Evolutionary conservation across 768 basidiomycete genomes (phyloP).

Genomic region (Russula compacta): DNA sequence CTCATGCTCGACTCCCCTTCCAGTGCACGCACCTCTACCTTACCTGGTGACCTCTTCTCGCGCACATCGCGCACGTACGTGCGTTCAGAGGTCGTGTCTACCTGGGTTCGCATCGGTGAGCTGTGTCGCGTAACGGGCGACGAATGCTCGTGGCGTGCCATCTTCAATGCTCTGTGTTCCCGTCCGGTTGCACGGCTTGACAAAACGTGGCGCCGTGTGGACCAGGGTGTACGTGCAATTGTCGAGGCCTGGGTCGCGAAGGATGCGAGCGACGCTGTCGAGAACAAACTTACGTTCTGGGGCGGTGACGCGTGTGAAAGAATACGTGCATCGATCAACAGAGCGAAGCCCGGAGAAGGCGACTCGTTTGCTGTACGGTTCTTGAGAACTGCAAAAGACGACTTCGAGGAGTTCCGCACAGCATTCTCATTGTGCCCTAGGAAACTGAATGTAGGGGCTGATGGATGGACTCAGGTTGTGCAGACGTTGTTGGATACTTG

Average conservation of each 20-base stretch:
- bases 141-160: constrained; percentile 72
- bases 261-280: constrained; percentile 32
- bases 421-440: constrained; percentile 18
- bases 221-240: constrained; percentile 43
- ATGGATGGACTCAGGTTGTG: constrained; percentile 29
- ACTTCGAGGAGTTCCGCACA: constrained; percentile 19
- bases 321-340: constrained; percentile 27
- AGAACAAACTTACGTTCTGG: constrained; percentile 51
- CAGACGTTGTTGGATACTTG: constrained; percentile 47
- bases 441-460: constrained; percentile 9
- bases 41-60: constrained; percentile 24
- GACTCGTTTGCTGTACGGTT: constrained; percentile 38
- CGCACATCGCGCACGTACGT: constrained; percentile 53
- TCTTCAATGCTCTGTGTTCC: constrained; percentile 60
- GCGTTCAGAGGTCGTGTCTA: constrained; percentile 60
- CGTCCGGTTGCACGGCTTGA: constrained; percentile 67
- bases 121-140: constrained; percentile 64
- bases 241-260: constrained; percentile 59
- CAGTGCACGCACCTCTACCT: constrained; percentile 24
- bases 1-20: constrained; percentile 49
- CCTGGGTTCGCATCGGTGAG: constrained; percentile 70
- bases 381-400: constrained; percentile 30
- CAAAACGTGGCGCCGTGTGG: constrained; percentile 74
- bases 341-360: constrained; percentile 11
- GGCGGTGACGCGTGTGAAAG: constrained; percentile 34